Percentiles rank a stretch among this genome's conserved stretches.
phyloP scores from a whole-genome alignment of 164 flowering plant species.

The Tetrastigma voinierianum region DNA sequence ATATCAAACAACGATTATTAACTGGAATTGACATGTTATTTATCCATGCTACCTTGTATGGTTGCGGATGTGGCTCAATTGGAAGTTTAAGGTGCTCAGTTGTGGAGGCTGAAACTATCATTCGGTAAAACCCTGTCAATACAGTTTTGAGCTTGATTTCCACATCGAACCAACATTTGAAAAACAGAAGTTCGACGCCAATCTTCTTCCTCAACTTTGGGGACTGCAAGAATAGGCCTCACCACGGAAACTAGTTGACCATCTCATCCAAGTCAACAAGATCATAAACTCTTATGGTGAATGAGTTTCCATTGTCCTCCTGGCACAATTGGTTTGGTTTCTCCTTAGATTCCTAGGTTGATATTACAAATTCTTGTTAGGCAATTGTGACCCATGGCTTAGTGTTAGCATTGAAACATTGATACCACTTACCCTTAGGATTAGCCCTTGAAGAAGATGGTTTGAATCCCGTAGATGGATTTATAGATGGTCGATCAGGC shows the following conservation, averaged over 20 bases:
- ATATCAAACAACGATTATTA: too few species aligned
- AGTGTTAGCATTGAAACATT: too few species aligned
- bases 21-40: too few species aligned
- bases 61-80: neutral
- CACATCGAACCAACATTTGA: too few species aligned
- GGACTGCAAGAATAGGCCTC: neutral
- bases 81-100: constrained; percentile 4
- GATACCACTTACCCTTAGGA: too few species aligned
- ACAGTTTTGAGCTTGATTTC: too few species aligned
- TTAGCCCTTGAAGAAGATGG: neutral
- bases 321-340: neutral
- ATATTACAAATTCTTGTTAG: too few species aligned
- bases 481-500: neutral
- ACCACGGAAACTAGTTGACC: neutral
- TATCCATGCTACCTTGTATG: constrained; percentile 4
- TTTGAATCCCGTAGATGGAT: neutral
- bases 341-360: neutral
- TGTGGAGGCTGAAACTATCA: neutral
- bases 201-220: too few species aligned
- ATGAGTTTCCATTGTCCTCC: neutral
- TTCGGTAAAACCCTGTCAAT: too few species aligned
- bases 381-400: too few species aligned
- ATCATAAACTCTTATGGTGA: neutral
- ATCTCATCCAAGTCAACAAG: neutral
- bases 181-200: too few species aligned